Evolutionary conservation across 768 basidiomycete genomes (phyloP).

Genomic region (Tricholoma sp.): DNA sequence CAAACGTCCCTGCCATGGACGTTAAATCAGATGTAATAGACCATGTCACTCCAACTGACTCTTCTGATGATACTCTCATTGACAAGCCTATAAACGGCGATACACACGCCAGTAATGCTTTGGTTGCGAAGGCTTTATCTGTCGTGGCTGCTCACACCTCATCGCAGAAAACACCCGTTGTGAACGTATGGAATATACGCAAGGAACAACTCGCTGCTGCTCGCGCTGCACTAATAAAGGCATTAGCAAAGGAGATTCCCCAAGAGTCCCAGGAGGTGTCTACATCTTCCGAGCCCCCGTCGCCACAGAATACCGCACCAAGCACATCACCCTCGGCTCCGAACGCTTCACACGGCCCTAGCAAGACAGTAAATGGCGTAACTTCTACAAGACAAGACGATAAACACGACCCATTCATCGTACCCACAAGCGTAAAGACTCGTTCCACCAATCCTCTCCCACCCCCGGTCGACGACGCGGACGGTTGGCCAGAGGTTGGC

Average conservation of each 20-base stretch:
- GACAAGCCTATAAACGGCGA: slow-evolving; percentile 1
- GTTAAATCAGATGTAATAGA: background rate
- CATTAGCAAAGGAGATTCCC: background rate
- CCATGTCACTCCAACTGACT: slow-evolving; percentile 6
- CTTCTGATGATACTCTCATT: slow-evolving; percentile 1
- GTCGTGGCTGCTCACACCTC: slow-evolving; percentile 15
- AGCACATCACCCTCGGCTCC: slow-evolving; percentile 1
- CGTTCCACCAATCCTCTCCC: slow-evolving; percentile 20
- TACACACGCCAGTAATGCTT: slow-evolving; percentile 10
- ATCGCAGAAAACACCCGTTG: slow-evolving; percentile 13
- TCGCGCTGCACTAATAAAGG: slow-evolving; percentile 9
- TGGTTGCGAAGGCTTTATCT: slow-evolving; percentile 14
- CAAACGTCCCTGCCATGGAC: no score
- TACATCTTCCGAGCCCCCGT: background rate
- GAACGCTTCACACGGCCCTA: slow-evolving; percentile 13
- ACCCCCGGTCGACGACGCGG: slow-evolving; percentile 27
- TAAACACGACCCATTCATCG: slow-evolving; percentile 40
- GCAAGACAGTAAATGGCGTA: slow-evolving; percentile 6
- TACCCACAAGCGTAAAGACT: slow-evolving; percentile 26
- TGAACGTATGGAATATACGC: slow-evolving; percentile 28
- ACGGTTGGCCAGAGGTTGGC: slow-evolving; percentile 43
- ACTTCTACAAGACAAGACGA: slow-evolving; percentile 11
- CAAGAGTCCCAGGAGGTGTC: background rate
- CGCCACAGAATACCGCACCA: background rate
- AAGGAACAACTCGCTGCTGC: slow-evolving; percentile 24